Conservation (phyloP, 768 basidiomycete genomes). For the Favolaschia claudopus region DNA sequence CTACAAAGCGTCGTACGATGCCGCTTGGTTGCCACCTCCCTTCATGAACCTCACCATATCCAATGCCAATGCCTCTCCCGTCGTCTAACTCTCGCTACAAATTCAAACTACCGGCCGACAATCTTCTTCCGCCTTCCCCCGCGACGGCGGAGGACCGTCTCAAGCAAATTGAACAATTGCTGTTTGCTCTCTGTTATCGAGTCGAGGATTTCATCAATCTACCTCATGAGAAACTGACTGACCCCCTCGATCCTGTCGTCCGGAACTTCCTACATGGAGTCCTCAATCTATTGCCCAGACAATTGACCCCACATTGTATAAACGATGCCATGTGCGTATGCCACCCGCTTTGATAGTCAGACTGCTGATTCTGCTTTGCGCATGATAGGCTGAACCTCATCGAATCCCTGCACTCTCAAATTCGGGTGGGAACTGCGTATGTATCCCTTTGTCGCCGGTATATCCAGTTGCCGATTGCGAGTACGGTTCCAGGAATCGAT, state of each 20-base stretch:
- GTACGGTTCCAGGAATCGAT: not conserved
- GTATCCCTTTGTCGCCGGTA: not conserved
- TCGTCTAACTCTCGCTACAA: constrained; percentile 21
- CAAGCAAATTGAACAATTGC: not conserved
- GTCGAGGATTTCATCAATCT: constrained; percentile 2
- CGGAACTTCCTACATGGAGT: constrained; percentile 12
- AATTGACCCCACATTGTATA: not conserved
- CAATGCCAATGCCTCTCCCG: no score
- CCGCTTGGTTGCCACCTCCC: no score
- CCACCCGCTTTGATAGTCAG: no score
- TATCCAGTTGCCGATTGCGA: not conserved
- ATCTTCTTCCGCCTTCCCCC: not conserved
- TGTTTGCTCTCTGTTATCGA: constrained; percentile 8
- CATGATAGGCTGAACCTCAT: no score
- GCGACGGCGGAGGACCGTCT: not conserved
- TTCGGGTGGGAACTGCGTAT: not conserved
- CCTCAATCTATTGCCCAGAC: not conserved
- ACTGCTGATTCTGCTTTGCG: no score
- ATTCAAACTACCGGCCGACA: not conserved
- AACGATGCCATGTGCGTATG: constrained; percentile 8
- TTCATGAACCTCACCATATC: no score
- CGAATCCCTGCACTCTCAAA: not conserved
- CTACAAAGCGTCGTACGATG: no score
- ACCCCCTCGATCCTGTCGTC: not conserved
- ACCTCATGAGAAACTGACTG: not conserved